These are phyloP conservation scores for Tylopilus sp. DNA, from an alignment of 768 basidiomycete species.

Conservation along the genomic window DNA sequence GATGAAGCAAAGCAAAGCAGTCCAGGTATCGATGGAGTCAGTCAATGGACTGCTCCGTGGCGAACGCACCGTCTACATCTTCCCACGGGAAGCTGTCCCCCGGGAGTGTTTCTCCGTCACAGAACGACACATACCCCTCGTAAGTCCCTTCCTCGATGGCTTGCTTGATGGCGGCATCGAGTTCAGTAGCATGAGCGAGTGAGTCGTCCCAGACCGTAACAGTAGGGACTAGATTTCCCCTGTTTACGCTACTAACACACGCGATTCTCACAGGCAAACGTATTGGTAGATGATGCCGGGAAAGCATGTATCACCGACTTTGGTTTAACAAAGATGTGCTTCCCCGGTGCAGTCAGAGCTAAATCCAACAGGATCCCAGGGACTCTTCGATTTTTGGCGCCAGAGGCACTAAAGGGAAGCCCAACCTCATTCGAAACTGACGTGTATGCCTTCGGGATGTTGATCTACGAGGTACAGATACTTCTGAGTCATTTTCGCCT, in stretches of 20 bases:
- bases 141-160: too few relatives aligned
- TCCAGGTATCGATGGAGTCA: too few relatives aligned
- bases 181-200: too few relatives aligned
- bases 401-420: conserved; percentile 20
- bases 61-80: too few relatives aligned
- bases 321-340: conserved; percentile 28
- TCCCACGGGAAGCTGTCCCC: too few relatives aligned
- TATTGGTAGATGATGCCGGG: conserved; percentile 30
- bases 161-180: too few relatives aligned
- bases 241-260: background rate
- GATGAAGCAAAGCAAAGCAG: too few relatives aligned
- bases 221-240: background rate
- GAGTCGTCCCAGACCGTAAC: too few relatives aligned
- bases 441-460: conserved; percentile 33
- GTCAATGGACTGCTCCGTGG: too few relatives aligned
- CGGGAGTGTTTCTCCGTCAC: too few relatives aligned
- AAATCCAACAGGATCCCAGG: conserved; percentile 18
- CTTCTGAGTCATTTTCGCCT: background rate
- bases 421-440: conserved; percentile 21
- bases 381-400: conserved; percentile 33
- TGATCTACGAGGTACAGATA: conserved; percentile 24
- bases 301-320: conserved; percentile 34
- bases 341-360: conserved; percentile 12
- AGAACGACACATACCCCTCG: too few relatives aligned
- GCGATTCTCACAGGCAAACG: conserved; percentile 23